phyloP scores from a whole-genome alignment of 164 flowering plant genomes.

The Aristolochia californica region DNA sequence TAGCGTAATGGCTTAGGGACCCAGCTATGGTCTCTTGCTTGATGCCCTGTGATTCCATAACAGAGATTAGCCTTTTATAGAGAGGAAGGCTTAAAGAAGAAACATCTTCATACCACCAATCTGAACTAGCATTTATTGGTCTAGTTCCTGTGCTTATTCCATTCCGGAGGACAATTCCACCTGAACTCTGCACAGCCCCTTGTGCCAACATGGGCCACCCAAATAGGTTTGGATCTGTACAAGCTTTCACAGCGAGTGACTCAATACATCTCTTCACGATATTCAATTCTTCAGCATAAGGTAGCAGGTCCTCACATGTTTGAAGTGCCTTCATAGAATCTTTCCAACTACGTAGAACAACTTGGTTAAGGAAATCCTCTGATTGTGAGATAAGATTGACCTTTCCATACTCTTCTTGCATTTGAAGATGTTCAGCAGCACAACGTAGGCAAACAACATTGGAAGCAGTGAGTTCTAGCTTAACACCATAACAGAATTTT shows the following conservation, averaged over 20 bases:
- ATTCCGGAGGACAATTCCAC: slow-evolving; percentile 89
- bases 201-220: slow-evolving; percentile 83
- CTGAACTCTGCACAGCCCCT: slow-evolving; percentile 88
- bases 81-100: slow-evolving; percentile 59
- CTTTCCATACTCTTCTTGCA: slow-evolving; percentile 88
- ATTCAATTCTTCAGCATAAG: slow-evolving; percentile 65
- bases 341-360: slow-evolving; percentile 68
- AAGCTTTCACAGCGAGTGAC: slow-evolving; percentile 62
- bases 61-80: slow-evolving; percentile 57
- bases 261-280: slow-evolving; percentile 70
- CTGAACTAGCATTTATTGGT: slow-evolving; percentile 52
- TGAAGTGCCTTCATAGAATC: slow-evolving; percentile 79
- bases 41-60: slow-evolving; percentile 75
- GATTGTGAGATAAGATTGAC: slow-evolving; percentile 66
- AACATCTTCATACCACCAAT: slow-evolving; percentile 97
- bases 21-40: slow-evolving; percentile 66
- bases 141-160: slow-evolving; percentile 93
- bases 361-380: slow-evolving; percentile 75
- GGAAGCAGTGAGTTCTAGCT: slow-evolving; percentile 77
- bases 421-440: slow-evolving; percentile 78
- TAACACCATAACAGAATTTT: slow-evolving; percentile 90
- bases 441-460: slow-evolving; percentile 80
- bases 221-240: slow-evolving; percentile 73
- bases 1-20: slow-evolving; percentile 57
- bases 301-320: slow-evolving; percentile 62